phyloP scores from a whole-genome alignment of 176 grass and related monocot species.

The Oryza rufipogon region DNA sequence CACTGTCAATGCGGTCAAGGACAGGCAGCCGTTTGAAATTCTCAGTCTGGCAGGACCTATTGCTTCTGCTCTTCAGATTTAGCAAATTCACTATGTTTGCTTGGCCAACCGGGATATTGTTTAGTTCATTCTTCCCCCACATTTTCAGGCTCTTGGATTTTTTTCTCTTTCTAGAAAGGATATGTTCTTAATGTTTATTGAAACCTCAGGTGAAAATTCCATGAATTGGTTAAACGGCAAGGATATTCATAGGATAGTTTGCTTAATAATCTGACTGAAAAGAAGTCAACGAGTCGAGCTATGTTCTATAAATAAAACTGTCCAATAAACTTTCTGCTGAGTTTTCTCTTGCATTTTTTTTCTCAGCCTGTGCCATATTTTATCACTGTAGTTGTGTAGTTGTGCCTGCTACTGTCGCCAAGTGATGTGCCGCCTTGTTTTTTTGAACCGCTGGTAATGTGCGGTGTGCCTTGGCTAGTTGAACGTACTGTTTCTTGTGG shows the following conservation, averaged over 20 bases:
- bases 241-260: slow-evolving; percentile 22
- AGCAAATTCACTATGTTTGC: slow-evolving; percentile 34
- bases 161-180: background rate
- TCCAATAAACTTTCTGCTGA: background rate
- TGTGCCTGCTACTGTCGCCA: background rate
- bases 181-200: background rate
- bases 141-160: slow-evolving; percentile 14
- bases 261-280: slow-evolving; percentile 33
- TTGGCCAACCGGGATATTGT: slow-evolving; percentile 5
- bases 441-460: background rate
- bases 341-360: background rate
- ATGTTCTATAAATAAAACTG: slow-evolving; percentile 51
- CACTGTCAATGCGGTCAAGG: slow-evolving; percentile 67
- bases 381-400: background rate
- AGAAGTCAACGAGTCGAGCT: slow-evolving; percentile 7
- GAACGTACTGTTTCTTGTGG: background rate
- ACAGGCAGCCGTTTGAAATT: slow-evolving; percentile 80
- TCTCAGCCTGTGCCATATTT: background rate
- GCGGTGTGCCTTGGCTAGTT: background rate
- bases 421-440: background rate
- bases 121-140: slow-evolving; percentile 38
- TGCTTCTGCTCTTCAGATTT: slow-evolving; percentile 82
- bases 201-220: background rate
- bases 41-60: slow-evolving; percentile 84
- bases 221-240: slow-evolving; percentile 7